Percentiles rank a stretch among this genome's conserved stretches.
phyloP scores from a whole-genome alignment of 805 yeast species.

The Wickerhamiella allomyrinae region DNA sequence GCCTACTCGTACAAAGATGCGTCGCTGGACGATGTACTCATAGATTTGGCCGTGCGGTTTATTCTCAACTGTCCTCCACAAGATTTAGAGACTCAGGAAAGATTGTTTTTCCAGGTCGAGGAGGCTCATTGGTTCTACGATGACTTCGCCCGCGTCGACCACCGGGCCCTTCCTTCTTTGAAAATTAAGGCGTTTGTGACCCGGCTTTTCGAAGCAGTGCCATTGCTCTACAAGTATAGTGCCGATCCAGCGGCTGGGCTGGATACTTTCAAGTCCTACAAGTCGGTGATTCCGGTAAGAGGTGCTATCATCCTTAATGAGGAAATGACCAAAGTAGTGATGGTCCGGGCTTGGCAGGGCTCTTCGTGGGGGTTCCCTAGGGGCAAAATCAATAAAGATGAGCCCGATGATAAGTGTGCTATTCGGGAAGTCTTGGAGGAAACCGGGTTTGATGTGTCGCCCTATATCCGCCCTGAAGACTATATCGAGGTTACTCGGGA shows the following conservation, averaged over 20 bases:
- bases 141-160: conserved; percentile 61
- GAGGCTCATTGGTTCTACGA: conserved; percentile 97
- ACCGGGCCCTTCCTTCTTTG: conserved; percentile 62
- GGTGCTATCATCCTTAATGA: conserved; percentile 82
- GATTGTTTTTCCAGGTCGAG: conserved; percentile 87
- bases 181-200: conserved; percentile 66
- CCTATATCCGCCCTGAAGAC: conserved; percentile 51
- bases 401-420: conserved; percentile 78
- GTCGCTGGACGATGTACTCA: conserved; percentile 19
- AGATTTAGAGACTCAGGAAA: conserved; percentile 63
- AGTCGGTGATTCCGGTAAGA: conserved; percentile 83
- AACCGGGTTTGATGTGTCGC: conserved; percentile 74
- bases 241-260: conserved; percentile 42
- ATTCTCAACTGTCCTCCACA: conserved; percentile 85
- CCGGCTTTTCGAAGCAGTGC: conserved; percentile 66
- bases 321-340: conserved; percentile 49
- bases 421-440: conserved; percentile 86
- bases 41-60: conserved; percentile 74
- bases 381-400: conserved; percentile 92
- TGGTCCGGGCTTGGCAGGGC: conserved; percentile 76
- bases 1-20: conserved; percentile 9
- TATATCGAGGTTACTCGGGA: conserved; percentile 65
- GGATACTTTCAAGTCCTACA: conserved; percentile 67
- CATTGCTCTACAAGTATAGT: conserved; percentile 24
- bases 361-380: conserved; percentile 89